These are phyloP conservation scores for Luvunga scandens DNA, from an alignment of 345 rosid genomes.

Conservation along the genomic window DNA sequence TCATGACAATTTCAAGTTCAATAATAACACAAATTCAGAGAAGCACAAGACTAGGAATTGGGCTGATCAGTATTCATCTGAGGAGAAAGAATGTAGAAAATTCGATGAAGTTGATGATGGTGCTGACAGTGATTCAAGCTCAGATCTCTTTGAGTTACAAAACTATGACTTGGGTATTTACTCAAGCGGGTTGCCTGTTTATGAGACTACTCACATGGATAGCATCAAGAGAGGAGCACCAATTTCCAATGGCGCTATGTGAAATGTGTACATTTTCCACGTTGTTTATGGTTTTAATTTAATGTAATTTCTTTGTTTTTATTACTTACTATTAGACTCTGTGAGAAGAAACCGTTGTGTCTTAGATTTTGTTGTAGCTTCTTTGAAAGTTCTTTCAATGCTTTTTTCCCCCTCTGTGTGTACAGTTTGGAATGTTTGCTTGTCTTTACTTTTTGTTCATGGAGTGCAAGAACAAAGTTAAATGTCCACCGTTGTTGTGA, in stretches of 20 bases:
- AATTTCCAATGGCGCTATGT: constrained; percentile 45
- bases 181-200: constrained; percentile 78
- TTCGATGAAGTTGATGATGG: constrained; percentile 50
- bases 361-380: constrained; percentile 14
- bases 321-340: background rate
- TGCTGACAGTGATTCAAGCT: constrained; percentile 90
- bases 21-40: constrained; percentile 17
- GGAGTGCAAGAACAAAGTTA: constrained; percentile 1
- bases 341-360: constrained; percentile 12
- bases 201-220: constrained; percentile 79
- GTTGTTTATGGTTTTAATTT: constrained; percentile 1
- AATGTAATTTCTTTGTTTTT: constrained; percentile 5
- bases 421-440: constrained; percentile 32
- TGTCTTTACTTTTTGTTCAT: constrained; percentile 20
- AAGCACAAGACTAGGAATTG: constrained; percentile 26
- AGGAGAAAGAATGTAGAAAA: constrained; percentile 33
- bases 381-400: constrained; percentile 11
- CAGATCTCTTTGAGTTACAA: constrained; percentile 88
- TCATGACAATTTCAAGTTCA: constrained; percentile 37
- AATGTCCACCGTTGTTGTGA: background rate
- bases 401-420: constrained; percentile 1
- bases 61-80: constrained; percentile 25
- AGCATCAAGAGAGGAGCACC: constrained; percentile 65
- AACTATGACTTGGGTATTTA: constrained; percentile 64
- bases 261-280: constrained; percentile 17